Conservation (phyloP, 305 asterid genomes). For the Fraxinus sp. region DNA sequence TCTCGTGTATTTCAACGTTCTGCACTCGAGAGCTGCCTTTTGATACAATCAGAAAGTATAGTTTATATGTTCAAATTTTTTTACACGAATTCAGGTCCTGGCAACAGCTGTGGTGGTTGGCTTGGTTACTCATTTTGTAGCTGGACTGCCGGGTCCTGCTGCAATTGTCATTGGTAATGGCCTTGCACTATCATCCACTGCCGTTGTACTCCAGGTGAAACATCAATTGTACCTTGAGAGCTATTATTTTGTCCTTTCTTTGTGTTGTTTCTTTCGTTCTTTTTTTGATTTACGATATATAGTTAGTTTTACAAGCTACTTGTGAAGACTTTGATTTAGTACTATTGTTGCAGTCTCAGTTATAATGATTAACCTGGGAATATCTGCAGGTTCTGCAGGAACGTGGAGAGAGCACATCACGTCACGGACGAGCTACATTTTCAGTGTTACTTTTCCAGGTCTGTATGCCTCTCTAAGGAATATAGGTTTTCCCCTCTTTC, state of each 20-base stretch:
- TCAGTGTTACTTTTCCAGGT: constrained; percentile 98
- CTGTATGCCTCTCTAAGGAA: constrained; percentile 8
- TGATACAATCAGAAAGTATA: not conserved
- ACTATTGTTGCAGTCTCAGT: constrained; percentile 15
- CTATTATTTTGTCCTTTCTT: not conserved
- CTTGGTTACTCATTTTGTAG: constrained; percentile 66
- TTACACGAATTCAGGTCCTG: constrained; percentile 64
- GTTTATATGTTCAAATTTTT: constrained; percentile 10
- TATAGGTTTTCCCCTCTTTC: constrained; percentile 16
- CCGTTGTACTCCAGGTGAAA: constrained; percentile 95
- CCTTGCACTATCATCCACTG: constrained; percentile 97
- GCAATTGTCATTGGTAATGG: constrained; percentile 98
- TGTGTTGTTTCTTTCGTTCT: not conserved
- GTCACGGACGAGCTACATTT: constrained; percentile 98
- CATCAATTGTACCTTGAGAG: constrained; percentile 3
- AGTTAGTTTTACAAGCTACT: not conserved
- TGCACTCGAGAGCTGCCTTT: not conserved
- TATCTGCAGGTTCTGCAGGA: constrained; percentile 91
- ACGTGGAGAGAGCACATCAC: constrained; percentile 99
- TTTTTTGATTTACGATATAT: not conserved
- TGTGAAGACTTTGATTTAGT: not conserved
- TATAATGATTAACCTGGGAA: constrained; percentile 29
- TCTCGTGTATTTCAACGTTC: constrained; percentile 10
- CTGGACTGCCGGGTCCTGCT: constrained; percentile 93
- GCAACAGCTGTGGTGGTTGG: constrained; percentile 86